Conservation (phyloP, 2,329 filamentous ascomycete genomes). For the Atkinsonella hypoxylon region DNA sequence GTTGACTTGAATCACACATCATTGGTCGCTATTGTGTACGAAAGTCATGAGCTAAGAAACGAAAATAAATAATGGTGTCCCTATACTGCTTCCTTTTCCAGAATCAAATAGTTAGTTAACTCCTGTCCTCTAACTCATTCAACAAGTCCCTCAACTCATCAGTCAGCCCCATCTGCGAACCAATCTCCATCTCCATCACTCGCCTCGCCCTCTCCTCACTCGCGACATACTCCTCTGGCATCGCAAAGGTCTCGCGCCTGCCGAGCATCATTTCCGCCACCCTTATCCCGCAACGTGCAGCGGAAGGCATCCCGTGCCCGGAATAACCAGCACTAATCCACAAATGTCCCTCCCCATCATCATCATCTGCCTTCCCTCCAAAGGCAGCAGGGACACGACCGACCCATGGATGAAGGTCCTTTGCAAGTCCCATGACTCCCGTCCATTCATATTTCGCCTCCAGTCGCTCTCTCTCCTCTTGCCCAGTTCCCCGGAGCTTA, state of each 20-base stretch:
- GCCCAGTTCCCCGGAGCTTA: conserved; percentile 23
- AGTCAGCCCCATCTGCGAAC: conserved; percentile 1
- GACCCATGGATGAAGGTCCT: conserved; percentile 59
- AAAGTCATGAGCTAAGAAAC: neutral
- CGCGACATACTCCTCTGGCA: conserved; percentile 31
- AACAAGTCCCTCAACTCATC: conserved; percentile 4
- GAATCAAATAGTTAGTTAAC: neutral
- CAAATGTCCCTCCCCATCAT: conserved; percentile 29
- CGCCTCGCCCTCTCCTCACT: conserved; percentile 20
- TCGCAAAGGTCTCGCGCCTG: conserved; percentile 23
- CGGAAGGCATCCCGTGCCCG: conserved; percentile 67
- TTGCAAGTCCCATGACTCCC: conserved; percentile 66
- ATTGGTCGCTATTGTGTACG: no score
- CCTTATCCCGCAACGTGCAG: conserved; percentile 52
- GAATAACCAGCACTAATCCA: conserved; percentile 58
- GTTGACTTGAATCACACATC: no score
- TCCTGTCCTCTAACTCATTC: neutral
- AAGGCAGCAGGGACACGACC: conserved; percentile 46
- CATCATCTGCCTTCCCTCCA: conserved; percentile 27
- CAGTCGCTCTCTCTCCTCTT: conserved; percentile 32
- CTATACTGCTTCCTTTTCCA: no score
- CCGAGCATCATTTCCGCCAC: conserved; percentile 48
- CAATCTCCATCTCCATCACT: conserved; percentile 12
- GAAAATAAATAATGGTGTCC: neutral
- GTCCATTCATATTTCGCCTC: conserved; percentile 56